Base-by-base conservation (phyloP, 148 eudicot genomes). In the Rhododendron molle region DNA sequence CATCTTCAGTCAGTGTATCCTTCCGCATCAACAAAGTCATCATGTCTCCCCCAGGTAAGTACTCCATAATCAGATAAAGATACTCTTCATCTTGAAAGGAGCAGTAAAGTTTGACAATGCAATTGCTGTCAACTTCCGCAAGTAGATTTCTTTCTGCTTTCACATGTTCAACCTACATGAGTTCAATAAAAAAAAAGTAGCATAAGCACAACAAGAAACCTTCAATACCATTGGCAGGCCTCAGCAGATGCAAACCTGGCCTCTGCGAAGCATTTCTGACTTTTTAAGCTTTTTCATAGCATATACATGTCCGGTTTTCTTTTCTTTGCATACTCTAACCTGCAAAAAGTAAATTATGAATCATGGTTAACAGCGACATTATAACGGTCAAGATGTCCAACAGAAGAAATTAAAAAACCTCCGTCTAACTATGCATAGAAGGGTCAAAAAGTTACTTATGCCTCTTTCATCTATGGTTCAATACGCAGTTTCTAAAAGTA, bases 11-110 rank as follows among this genome's bases (percentile, higher is more conserved):
- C 81, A 97, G 86, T 44, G 95, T 97, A 87, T 97, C 99, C 89
- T 97, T 97, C 13, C 99, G 93, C 99, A 97, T 97, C 83, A 97
- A 92, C 89, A 97, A 89, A 69, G 99, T 97, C 99, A 97, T 97
- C 98, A 97, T 97, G 91, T 97, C 99, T 85, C 99, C 99, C 81
- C 99, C 99, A 86, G 99, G 99, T 72, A 97, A 92, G 88, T 97
- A 97, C 88, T 97, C 99, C 99, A 97, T 97, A 85, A 97, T 90
- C 73, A 97, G 95, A 85, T 97, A 97, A 62, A 97, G 98, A 90
- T 91, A 94, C 90, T 97, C 99, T 83, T 97, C 99, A 82, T 97
- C 99, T 93, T 97, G 99, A 88, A 97, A 97, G 79, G 99, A 97
- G 88, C 99, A 97, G 90, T 97, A 97, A 49, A 97, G 98, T 90